Evolutionary conservation across 768 basidiomycete genomes (phyloP), one percentile per base, ranked within the genome.

Genomic region (Xerocomus potaroensis): DNA sequence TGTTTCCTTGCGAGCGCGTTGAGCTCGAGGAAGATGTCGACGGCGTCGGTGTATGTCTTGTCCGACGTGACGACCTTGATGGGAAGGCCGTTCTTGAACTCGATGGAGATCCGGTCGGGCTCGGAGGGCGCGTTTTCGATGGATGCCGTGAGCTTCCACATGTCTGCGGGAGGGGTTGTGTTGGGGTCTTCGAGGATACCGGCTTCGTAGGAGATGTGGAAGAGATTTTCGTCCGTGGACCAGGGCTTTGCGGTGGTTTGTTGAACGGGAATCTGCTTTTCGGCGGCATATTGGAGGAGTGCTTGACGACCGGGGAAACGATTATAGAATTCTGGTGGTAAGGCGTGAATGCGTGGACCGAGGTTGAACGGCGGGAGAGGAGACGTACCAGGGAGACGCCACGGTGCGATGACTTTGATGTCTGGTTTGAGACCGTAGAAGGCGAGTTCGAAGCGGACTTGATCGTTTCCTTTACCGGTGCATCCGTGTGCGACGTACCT

Each of bases 191-290:
- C 96, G 54, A 99, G 83, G 67, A 99, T 98, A 36, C 95, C 96
- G 10, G 96, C 95, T 69, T 99, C 96, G 72, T 97, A 99, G 15
- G 96, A 98, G 71, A 98, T 99, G 75, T 99, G 96, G 84, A 95
- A 97, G 39, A 99, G 78, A 73, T 98, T 99, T 73, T 98, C 96
- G 66, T 99, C 95, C 6, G 96, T 99, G 3, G 95, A 97, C 96
- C 96, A 99, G 30, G 96, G 95, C 72, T 98, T 97, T 45, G 94
- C 79, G 10, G 88, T 79, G 37, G 96, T 99, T 72, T 99, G 96
- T 53, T 83, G 78, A 50, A 99, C 94, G 46, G 93, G 93, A 55
- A 99, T 95, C 40, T 80, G 69, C 66, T 91, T 90, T 63, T 89
- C 73, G 8, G 83, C 83, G 23, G 96, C 96, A 58, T 84, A 99